phyloP scores from a whole-genome alignment of 139 green algal species.

The Desmodesmus armatus region DNA sequence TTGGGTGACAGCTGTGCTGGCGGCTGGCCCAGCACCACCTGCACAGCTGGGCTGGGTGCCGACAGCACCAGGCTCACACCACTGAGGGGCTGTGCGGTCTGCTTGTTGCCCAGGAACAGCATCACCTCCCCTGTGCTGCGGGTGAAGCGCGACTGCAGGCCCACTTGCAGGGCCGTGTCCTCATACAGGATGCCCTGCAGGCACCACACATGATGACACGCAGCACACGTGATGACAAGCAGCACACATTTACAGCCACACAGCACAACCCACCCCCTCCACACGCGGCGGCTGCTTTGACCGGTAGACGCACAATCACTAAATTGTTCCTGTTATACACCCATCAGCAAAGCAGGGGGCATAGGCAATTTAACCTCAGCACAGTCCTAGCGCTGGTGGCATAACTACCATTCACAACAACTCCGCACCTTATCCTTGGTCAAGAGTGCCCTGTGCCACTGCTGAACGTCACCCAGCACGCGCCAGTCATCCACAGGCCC shows the following conservation, averaged over 20 bases:
- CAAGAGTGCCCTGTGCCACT: conserved; percentile 55
- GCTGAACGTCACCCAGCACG: conserved; percentile 56
- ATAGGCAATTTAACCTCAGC: too few relatives aligned
- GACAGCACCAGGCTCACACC: conserved; percentile 58
- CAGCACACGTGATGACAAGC: too few relatives aligned
- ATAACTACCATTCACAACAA: background rate
- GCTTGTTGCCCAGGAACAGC: conserved; percentile 96
- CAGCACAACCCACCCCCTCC: too few relatives aligned
- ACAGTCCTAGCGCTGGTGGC: too few relatives aligned
- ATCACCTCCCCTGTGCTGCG: conserved; percentile 65
- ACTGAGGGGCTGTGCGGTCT: conserved; percentile 21
- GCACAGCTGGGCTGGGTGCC: conserved; percentile 30
- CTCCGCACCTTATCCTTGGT: conserved; percentile 52
- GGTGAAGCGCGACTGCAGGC: conserved; percentile 83
- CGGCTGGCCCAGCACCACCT: conserved; percentile 41
- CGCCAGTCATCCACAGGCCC: conserved; percentile 37
- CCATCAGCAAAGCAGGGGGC: too few relatives aligned
- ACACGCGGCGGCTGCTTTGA: too few relatives aligned
- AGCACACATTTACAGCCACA: too few relatives aligned
- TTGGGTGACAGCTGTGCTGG: conserved; percentile 53
- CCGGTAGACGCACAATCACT: too few relatives aligned
- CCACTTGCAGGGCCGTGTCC: conserved; percentile 91
- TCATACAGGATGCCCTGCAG: conserved; percentile 94
- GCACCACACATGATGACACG: too few relatives aligned
- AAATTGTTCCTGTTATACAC: too few relatives aligned